Percentiles rank a stretch among this genome's conserved stretches.
Conservation (phyloP, 345 rosid species). For the Triadica sebifera region DNA sequence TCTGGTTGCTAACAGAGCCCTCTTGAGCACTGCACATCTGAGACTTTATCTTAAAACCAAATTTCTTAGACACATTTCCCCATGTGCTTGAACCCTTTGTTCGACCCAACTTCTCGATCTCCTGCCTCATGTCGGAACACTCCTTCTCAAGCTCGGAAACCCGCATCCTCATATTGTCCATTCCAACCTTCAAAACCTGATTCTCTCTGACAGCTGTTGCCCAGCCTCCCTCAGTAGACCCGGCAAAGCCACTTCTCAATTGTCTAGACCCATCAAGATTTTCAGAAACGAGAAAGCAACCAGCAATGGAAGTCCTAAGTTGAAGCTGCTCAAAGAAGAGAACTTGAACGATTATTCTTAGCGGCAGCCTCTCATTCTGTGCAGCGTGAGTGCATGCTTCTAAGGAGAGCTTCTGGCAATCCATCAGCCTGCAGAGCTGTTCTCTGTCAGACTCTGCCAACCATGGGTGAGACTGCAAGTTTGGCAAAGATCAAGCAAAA, state of each 20-base stretch:
- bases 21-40: conserved; percentile 98
- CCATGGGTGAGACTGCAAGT: conserved; percentile 94
- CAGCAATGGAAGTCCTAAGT: conserved; percentile 93
- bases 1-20: conserved; percentile 73
- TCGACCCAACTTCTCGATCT: conserved; percentile 74
- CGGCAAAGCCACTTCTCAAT: conserved; percentile 69
- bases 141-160: conserved; percentile 78
- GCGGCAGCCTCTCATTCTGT: conserved; percentile 89
- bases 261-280: conserved; percentile 91
- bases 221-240: conserved; percentile 84
- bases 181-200: conserved; percentile 91
- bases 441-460: conserved; percentile 84
- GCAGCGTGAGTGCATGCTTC: conserved; percentile 99
- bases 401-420: conserved; percentile 93
- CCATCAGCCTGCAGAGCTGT: conserved; percentile 86
- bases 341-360: conserved; percentile 85
- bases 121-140: conserved; percentile 68
- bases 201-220: conserved; percentile 90
- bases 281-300: conserved; percentile 91
- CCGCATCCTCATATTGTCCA: conserved; percentile 93
- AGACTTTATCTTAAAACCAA: conserved; percentile 83
- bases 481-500: conserved; percentile 5
- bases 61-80: conserved; percentile 53
- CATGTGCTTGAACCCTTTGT: conserved; percentile 31
- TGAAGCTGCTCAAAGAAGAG: conserved; percentile 99